These are phyloP conservation scores for Isatis tinctoria DNA, from an alignment of 345 rosid species.

Conservation along the genomic window DNA sequence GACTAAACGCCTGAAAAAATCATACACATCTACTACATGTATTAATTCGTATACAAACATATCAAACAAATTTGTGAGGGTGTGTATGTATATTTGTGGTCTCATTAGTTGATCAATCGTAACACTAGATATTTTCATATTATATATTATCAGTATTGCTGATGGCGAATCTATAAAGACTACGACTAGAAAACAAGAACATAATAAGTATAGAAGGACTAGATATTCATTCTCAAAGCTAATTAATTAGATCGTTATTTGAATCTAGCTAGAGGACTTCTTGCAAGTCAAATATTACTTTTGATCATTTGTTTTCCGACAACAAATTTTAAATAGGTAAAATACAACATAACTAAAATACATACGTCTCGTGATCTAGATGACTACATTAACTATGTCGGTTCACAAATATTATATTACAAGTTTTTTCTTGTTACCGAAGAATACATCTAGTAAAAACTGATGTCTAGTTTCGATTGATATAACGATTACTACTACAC, in stretches of 20 bases:
- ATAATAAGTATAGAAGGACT: not conserved
- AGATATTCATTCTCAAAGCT: no score
- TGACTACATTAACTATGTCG: not conserved
- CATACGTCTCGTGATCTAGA: no score
- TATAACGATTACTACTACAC: not conserved
- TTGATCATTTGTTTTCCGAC: no score
- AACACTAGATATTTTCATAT: not conserved
- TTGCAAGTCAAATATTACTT: no score
- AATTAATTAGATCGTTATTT: no score
- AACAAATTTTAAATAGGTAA: not conserved
- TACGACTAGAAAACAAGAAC: not conserved
- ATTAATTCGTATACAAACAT: not conserved
- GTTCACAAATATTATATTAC: not conserved
- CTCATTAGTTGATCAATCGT: not conserved
- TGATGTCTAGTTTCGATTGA: not conserved
- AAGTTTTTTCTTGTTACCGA: not conserved
- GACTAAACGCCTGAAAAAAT: constrained; percentile 36
- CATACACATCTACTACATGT: not conserved
- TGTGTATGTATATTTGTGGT: not conserved
- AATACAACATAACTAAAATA: not conserved
- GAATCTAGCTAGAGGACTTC: no score
- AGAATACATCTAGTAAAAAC: not conserved
- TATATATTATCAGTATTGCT: not conserved
- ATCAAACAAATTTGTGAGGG: no score
- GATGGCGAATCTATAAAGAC: not conserved